These are phyloP conservation scores for Gillenia trifoliata DNA, from an alignment of 306 rosid genomes.

Conservation along the genomic window DNA sequence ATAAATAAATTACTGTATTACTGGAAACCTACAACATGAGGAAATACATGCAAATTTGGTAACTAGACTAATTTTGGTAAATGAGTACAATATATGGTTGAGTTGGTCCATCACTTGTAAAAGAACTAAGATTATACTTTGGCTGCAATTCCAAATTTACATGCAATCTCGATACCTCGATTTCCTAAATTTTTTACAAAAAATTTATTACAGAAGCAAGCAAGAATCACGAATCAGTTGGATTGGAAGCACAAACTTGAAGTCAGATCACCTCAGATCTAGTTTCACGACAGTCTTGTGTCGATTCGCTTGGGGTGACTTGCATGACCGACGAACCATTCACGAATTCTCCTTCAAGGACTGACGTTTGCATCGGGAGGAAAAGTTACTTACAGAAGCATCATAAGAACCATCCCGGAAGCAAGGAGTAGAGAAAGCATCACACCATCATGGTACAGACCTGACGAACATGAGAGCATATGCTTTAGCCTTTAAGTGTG, in stretches of 20 bases:
- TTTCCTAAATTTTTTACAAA: slow-evolving; percentile 62
- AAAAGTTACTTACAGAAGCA: slow-evolving; percentile 26
- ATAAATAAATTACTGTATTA: too few species aligned
- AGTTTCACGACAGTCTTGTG: slow-evolving; percentile 1
- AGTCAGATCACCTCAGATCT: slow-evolving; percentile 14
- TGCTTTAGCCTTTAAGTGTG: too few species aligned
- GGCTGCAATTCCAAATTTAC: slow-evolving; percentile 33
- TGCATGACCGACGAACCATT: slow-evolving; percentile 17
- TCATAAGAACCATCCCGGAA: slow-evolving; percentile 36
- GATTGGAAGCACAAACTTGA: slow-evolving; percentile 33
- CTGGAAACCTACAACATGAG: neutral
- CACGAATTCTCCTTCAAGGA: slow-evolving; percentile 15
- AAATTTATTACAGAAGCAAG: slow-evolving; percentile 51
- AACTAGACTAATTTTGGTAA: too few species aligned
- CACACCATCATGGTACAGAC: slow-evolving; percentile 33
- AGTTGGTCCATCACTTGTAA: neutral
- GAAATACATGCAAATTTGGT: neutral
- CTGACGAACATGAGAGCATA: slow-evolving; percentile 38
- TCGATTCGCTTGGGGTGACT: slow-evolving; percentile 25
- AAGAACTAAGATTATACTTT: neutral
- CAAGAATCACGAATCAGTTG: slow-evolving; percentile 54
- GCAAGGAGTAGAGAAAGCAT: slow-evolving; percentile 37
- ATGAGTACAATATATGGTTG: neutral
- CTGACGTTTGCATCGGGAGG: slow-evolving; percentile 18
- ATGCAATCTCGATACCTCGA: slow-evolving; percentile 27